Conservation (phyloP, 495 filamentous ascomycete species). For the Staphylotrichum tortipilum region DNA sequence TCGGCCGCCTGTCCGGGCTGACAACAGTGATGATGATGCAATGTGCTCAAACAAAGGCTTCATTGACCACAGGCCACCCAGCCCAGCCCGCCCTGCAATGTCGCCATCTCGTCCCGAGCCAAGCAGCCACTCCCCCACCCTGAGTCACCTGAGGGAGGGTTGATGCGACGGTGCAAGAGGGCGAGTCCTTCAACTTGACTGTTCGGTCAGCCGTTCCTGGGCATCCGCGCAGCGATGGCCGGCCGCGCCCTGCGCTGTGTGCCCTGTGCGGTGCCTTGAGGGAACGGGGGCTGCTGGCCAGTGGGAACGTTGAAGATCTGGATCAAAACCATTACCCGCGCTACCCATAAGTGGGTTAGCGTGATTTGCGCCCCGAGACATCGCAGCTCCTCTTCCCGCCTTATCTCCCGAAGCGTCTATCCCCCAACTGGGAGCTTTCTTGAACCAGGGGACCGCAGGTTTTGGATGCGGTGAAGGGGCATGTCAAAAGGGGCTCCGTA, state of each 20-base stretch:
- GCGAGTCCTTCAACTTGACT: not conserved
- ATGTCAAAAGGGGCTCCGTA: too few species aligned
- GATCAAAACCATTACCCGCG: not conserved
- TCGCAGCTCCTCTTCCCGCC: not conserved
- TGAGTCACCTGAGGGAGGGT: not conserved
- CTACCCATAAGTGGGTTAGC: conserved; percentile 1
- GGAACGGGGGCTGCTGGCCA: too few species aligned
- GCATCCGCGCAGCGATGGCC: not conserved
- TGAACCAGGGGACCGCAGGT: not conserved
- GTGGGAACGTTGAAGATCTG: conserved; percentile 12
- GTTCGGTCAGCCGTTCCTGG: not conserved
- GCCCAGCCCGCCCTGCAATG: not conserved
- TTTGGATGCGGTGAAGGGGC: not conserved
- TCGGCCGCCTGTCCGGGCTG: too few species aligned
- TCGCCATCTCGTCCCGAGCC: too few species aligned
- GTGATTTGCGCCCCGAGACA: not conserved
- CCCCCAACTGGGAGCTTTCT: too few species aligned
- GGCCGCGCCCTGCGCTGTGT: too few species aligned
- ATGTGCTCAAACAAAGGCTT: not conserved
- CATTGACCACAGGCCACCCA: too few species aligned
- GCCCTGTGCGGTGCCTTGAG: too few species aligned
- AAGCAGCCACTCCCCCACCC: not conserved
- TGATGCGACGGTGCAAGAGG: not conserved
- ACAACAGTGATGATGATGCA: too few species aligned
- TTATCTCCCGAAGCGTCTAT: too few species aligned